Evolutionary conservation across 768 basidiomycete genomes (phyloP).

Genomic region (Mycena alexandri): DNA sequence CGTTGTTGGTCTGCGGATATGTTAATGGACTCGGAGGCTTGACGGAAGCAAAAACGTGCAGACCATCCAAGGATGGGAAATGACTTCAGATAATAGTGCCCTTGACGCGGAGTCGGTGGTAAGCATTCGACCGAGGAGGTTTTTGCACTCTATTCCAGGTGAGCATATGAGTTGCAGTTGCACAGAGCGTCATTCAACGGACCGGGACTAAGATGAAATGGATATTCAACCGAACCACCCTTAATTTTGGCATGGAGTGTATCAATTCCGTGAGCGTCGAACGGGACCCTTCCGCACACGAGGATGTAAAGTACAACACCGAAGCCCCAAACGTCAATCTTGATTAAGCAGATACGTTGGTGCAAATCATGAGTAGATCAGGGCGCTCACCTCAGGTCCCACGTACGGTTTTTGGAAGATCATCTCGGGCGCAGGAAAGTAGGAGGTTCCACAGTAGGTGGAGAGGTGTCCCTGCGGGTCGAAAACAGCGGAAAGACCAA

Average conservation of each 20-base stretch:
- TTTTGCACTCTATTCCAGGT: constrained; percentile 87
- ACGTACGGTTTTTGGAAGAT: constrained; percentile 95
- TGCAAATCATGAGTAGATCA: no score
- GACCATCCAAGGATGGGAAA: constrained; percentile 90
- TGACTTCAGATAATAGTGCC: constrained; percentile 85
- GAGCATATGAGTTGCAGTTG: background rate
- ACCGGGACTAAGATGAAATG: constrained; percentile 94
- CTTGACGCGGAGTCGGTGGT: constrained; percentile 88
- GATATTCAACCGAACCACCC: constrained; percentile 94
- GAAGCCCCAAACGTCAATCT: constrained; percentile 95
- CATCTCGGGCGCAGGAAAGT: constrained; percentile 97
- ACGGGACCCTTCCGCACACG: constrained; percentile 97
- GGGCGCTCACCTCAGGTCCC: constrained; percentile 78
- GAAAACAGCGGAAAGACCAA: constrained; percentile 94
- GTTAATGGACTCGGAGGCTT: no score
- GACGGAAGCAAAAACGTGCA: constrained; percentile 51
- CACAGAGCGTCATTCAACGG: constrained; percentile 43
- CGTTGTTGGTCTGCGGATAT: no score
- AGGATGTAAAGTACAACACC: constrained; percentile 97
- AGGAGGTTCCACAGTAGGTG: constrained; percentile 95
- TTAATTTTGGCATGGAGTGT: constrained; percentile 98
- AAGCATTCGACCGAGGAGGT: constrained; percentile 92
- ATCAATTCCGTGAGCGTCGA: constrained; percentile 98
- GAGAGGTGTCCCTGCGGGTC: constrained; percentile 84
- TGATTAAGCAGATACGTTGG: no score